Base-by-base conservation (phyloP, 2,329 filamentous ascomycete genomes). In the Aspergillus brasiliensis region DNA sequence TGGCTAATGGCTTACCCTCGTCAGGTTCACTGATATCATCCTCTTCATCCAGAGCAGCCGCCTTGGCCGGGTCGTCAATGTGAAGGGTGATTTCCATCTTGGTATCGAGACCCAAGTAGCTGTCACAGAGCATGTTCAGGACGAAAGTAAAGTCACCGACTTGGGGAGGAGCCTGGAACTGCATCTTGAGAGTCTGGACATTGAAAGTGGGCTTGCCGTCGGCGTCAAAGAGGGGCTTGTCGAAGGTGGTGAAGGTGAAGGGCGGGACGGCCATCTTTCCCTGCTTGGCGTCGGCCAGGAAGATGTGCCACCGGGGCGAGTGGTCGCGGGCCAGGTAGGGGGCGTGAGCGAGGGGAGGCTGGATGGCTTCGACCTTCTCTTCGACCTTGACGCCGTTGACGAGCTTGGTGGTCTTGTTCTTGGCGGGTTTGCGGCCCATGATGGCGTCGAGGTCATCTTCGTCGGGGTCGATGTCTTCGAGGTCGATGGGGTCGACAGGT, bases 1-100 rank as follows among this genome's bases (percentile, higher is more conserved):
- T 5, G 8, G 8, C 7, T 8, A 10, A 11, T 15, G 58, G 82
- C 88, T 82, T 84, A 97, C 95, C 95, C 83, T 99, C 95, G 65
- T 98, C 95, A 37, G 96, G 95, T 76, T 99, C 95, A 73, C 91
- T 96, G 67, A 99, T 99, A 60, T 99, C 95, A 70, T 97, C 95
- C 67, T 97, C 92, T 51, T 88, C 90, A 55, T 86, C 86, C 72
- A 96, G 88, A 67, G 89, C 86, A 19, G 86, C 89, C 5, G 91
- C 93, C 80, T 94, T 95, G 77, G 86, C 90, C 34, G 91, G 88
- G 69, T 98, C 93, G 71, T 97, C 92, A 8, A 99, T 92, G 27
- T 90, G 86, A 56, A 99, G 83, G 1, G 91, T 92, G 27, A 97
- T 91, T 72, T 97, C 92, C 83, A 91, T 87, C 83, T 92, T 95